These are phyloP conservation scores for Taphrina populina DNA, from an alignment of 1,139 yeast species.

Conservation along the genomic window DNA sequence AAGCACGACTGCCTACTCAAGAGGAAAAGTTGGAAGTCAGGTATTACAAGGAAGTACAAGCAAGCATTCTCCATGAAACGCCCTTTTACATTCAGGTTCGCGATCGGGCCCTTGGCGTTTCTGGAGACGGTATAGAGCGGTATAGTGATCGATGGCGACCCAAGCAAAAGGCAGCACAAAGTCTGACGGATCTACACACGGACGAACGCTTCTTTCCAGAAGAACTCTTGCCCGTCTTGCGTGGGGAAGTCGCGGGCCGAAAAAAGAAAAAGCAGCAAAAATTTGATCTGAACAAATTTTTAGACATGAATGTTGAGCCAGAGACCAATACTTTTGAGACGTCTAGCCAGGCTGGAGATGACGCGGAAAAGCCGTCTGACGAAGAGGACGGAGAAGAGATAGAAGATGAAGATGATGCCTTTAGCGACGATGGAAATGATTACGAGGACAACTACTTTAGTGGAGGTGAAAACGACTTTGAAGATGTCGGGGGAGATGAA, in stretches of 20 bases:
- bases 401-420: conserved; percentile 29
- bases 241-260: conserved; percentile 17
- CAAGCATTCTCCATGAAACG: conserved; percentile 14
- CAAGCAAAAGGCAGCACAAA: conserved; percentile 15
- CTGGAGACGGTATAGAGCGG: conserved; percentile 28
- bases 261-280: conserved; percentile 27
- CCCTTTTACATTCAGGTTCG: conserved; percentile 16
- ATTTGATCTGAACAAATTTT: conserved; percentile 16
- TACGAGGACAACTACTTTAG: conserved; percentile 30
- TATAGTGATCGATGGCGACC: conserved; percentile 26
- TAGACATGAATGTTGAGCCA: conserved; percentile 27
- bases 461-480: conserved; percentile 28
- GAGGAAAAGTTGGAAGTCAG: conserved; percentile 26
- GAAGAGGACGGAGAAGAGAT: conserved; percentile 15
- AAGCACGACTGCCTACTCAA: conserved; percentile 2
- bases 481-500: conserved; percentile 24
- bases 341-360: conserved; percentile 16
- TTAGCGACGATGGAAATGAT: conserved; percentile 31
- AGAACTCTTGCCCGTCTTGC: conserved; percentile 20
- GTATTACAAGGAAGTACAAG: conserved; percentile 25
- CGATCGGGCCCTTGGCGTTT: conserved; percentile 10
- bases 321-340: conserved; percentile 15
- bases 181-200: conserved; percentile 19
- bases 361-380: conserved; percentile 16
- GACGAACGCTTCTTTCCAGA: conserved; percentile 24